Evolutionary conservation across 2,329 filamentous ascomycete species (phyloP).

Genomic region (Stagonosporopsis chrysanthemi): DNA sequence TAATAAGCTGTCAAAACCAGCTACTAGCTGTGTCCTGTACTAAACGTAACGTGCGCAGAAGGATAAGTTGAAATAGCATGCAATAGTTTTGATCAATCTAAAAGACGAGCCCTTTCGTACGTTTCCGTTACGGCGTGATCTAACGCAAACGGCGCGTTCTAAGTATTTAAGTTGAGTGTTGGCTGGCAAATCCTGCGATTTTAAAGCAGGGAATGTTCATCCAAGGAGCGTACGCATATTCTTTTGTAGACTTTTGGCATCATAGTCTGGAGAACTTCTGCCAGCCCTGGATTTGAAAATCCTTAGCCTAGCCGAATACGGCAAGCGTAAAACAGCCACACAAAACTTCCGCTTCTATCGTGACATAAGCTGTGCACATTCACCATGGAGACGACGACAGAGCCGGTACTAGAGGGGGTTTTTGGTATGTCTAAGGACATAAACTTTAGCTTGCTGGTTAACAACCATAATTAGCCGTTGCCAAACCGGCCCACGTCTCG

Average conservation of each 20-base stretch:
- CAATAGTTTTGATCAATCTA: no score
- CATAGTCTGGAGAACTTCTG: no score
- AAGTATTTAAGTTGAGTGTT: no score
- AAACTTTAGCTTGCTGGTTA: background rate
- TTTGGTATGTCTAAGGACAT: constrained; percentile 24
- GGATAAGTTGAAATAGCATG: no score
- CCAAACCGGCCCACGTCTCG: constrained; percentile 32
- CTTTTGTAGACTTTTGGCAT: background rate
- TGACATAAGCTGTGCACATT: background rate
- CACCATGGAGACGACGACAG: background rate
- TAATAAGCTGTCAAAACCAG: no score
- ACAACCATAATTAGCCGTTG: constrained; percentile 25
- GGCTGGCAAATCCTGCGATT: no score
- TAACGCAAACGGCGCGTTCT: background rate
- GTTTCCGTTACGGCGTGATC: background rate
- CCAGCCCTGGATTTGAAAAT: no score
- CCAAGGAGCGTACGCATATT: background rate
- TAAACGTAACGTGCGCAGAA: no score
- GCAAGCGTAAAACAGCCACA: background rate
- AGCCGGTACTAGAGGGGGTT: constrained; percentile 29
- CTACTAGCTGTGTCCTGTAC: no score
- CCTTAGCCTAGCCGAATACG: background rate
- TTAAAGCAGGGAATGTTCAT: no score
- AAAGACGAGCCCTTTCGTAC: no score
- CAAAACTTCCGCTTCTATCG: constrained; percentile 10